A percentile compares a stretch with the other conserved stretches of the same genome.
phyloP scores from a whole-genome alignment of 352 stramenopile species.

The Phytophthora brassicae region DNA sequence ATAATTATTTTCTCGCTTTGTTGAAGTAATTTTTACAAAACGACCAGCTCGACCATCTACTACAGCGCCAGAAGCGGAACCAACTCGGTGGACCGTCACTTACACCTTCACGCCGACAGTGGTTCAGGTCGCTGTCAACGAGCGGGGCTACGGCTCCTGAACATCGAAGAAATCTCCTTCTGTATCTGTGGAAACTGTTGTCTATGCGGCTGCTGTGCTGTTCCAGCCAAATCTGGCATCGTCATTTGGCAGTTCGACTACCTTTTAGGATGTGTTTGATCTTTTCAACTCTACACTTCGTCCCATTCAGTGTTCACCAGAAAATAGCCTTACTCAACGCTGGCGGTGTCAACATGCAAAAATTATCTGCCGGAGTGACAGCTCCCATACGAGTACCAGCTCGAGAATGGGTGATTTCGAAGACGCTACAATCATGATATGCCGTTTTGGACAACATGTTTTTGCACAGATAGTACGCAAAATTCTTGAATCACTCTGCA shows the following conservation, averaged over 20 bases:
- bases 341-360: constrained; percentile 1
- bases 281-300: constrained; percentile 16
- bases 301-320: not conserved
- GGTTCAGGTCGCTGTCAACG: not conserved
- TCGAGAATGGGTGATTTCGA: constrained; percentile 4
- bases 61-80: not conserved
- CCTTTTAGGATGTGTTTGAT: constrained; percentile 6
- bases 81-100: not conserved
- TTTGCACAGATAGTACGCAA: constrained; percentile 3
- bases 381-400: not conserved
- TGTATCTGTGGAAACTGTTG: constrained; percentile 14
- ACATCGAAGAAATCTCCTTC: constrained; percentile 12
- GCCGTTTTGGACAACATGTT: constrained; percentile 9
- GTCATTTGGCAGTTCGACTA: constrained; percentile 16
- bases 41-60: no score
- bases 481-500: constrained; percentile 13
- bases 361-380: constrained; percentile 3
- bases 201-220: not conserved
- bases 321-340: constrained; percentile 1
- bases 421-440: constrained; percentile 6
- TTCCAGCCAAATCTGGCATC: constrained; percentile 12
- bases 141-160: constrained; percentile 4
- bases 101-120: constrained; percentile 4
- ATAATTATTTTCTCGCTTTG: no score
- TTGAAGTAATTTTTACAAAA: no score